Evolutionary conservation across 208 protist genomes (phyloP), one percentile per base, ranked within the genome.

Genomic region (Wallacemonas sp.): DNA sequence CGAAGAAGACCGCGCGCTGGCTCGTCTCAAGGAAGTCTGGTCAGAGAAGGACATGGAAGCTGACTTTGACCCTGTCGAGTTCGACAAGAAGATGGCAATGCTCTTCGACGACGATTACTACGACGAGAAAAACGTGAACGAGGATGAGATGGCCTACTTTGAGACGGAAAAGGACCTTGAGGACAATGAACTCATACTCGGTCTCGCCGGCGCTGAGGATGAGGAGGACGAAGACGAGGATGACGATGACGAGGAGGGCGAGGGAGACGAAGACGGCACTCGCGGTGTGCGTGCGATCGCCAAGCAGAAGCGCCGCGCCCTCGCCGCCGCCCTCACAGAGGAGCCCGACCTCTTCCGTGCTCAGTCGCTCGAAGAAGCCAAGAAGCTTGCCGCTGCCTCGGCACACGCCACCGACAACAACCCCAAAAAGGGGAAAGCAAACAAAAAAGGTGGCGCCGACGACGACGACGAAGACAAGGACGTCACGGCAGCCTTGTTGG

Each of bases 61-160:
- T 31, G 85, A 89, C 17, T 97, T 89, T 65, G 86, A 97, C 60
- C 82, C 92, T 5, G 78, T 79, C 3, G 86, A 94, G 64, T 97
- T 94, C 53, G 87, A 95, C 39, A 78, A 74, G 42, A 94, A 93
- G 73, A 97, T 97, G 92, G 75, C 79, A 34, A 58, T 78, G 64
- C 63, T 97, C 28, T 95, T 97, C 70, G 65, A 91, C 66, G 82
- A 94, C 27, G 82, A 91, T 31, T 97, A 94, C 77, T 92, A 97
- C 72, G 72, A 90, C 46, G 85, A 90, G 49, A 74, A 78, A 19
- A 93, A 93, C 60, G 86, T 96, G 34, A 77, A 96, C 45, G 87
- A 94, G 30, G 79, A 91, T 21, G 87, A 96, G 62, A 78, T 96
- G 17, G 85, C 84, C 17, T 94, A 84, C 72, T 86, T 96, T 38